Conservation (phyloP, 139 green algal species). For the Chlamydomonas applanata region DNA sequence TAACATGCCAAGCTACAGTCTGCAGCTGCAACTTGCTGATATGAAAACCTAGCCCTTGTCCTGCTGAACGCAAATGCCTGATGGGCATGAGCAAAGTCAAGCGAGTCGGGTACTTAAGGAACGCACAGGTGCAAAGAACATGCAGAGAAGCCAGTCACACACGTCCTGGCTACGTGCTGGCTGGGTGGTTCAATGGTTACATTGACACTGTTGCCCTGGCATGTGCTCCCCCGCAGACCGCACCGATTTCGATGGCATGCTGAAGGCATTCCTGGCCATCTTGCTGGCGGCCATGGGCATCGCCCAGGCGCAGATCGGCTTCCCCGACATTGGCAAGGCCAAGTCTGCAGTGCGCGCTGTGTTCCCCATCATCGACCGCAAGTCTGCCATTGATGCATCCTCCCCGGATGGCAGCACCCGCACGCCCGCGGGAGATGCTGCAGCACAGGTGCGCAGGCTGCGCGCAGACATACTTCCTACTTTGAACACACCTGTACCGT, state of each 20-base stretch:
- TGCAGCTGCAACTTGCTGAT: too few species aligned
- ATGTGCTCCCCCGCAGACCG: conserved; percentile 2
- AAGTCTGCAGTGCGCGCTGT: conserved; percentile 56
- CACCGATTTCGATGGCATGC: conserved; percentile 56
- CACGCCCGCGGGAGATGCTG: too few species aligned
- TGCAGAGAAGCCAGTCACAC: neutral
- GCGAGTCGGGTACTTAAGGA: too few species aligned
- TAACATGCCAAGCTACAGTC: too few species aligned
- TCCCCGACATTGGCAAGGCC: conserved; percentile 74
- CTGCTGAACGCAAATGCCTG: too few species aligned
- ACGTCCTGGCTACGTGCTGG: neutral
- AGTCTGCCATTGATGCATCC: conserved; percentile 58
- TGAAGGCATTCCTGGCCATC: conserved; percentile 82
- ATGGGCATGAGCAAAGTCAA: too few species aligned
- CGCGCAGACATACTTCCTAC: too few species aligned
- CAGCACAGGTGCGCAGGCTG: conserved; percentile 5
- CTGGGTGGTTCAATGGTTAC: too few species aligned
- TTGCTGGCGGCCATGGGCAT: conserved; percentile 58
- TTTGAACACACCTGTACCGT: too few species aligned
- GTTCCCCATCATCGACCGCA: conserved; percentile 79
- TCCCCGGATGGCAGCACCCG: conserved; percentile 11
- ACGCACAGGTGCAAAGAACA: neutral
- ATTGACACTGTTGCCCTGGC: too few species aligned
- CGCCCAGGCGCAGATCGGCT: conserved; percentile 50
- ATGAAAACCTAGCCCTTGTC: too few species aligned